phyloP scores from a whole-genome alignment of 139 green algal species.

The Chlamydomonas applanata region DNA sequence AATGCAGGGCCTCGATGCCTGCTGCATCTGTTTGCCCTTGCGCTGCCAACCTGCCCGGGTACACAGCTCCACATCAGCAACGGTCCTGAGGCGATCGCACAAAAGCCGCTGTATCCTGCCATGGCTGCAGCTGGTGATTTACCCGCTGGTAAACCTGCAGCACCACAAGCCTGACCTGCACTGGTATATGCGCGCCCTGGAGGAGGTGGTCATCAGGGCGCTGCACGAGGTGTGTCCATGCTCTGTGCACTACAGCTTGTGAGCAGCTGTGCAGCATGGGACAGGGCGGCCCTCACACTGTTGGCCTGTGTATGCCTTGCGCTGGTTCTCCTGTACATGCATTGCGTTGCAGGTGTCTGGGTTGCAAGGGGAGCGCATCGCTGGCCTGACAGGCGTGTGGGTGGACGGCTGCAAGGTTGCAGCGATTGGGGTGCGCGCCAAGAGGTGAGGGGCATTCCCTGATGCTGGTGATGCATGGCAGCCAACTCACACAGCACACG shows the following conservation, averaged over 20 bases:
- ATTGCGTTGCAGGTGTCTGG: conserved; percentile 34
- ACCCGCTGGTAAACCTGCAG: conserved; percentile 86
- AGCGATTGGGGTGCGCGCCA: conserved; percentile 90
- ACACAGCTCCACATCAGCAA: too few relatives aligned
- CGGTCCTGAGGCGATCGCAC: too few relatives aligned
- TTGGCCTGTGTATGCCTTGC: neutral
- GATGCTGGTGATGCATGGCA: too few relatives aligned
- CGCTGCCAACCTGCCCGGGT: too few relatives aligned
- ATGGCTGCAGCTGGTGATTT: conserved; percentile 80
- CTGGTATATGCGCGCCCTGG: conserved; percentile 87
- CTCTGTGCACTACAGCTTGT: neutral
- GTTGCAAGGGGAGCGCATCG: conserved; percentile 30
- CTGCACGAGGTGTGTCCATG: conserved; percentile 1
- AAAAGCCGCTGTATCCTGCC: too few relatives aligned
- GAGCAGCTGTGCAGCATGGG: too few relatives aligned
- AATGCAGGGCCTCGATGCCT: too few relatives aligned
- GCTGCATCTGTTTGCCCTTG: too few relatives aligned
- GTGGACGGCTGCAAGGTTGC: conserved; percentile 87
- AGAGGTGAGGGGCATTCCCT: too few relatives aligned
- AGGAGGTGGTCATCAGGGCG: conserved; percentile 81
- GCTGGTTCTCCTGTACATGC: neutral
- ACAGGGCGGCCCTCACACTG: too few relatives aligned
- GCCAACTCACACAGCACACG: too few relatives aligned
- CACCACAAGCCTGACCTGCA: conserved; percentile 67
- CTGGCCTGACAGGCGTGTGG: conserved; percentile 82